Percentiles rank a stretch among this genome's conserved stretches.
Evolutionary conservation across 2,329 filamentous ascomycete species (phyloP).

Genomic region (Cryphonectria naterciae): DNA sequence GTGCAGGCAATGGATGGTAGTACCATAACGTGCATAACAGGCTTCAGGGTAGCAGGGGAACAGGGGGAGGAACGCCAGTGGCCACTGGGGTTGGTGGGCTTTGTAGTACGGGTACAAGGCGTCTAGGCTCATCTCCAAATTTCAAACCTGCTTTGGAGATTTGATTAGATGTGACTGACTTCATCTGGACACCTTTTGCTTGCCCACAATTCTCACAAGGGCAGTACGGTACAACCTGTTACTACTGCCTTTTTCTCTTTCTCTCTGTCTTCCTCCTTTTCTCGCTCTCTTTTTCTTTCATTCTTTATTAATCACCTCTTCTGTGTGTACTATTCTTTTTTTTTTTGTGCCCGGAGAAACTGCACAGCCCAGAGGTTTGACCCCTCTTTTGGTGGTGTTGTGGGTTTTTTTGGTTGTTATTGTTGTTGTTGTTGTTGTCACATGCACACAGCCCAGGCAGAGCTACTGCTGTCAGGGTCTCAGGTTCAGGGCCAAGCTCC

Average conservation of each 20-base stretch:
- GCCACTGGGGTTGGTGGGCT: neutral
- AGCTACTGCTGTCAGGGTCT: slow-evolving; percentile 5
- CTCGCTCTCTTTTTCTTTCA: neutral
- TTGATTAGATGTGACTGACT: slow-evolving; percentile 8
- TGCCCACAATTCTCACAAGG: neutral
- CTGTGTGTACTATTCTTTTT: neutral
- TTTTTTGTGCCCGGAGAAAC: neutral
- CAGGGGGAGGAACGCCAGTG: neutral
- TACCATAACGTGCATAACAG: neutral
- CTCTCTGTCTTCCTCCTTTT: neutral
- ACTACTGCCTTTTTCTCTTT: neutral
- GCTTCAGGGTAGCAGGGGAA: slow-evolving; percentile 1
- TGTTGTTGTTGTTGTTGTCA: slow-evolving; percentile 6
- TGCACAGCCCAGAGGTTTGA: neutral
- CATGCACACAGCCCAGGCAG: slow-evolving; percentile 3
- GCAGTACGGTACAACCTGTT: neutral
- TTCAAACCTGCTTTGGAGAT: slow-evolving; percentile 14
- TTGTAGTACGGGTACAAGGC: neutral
- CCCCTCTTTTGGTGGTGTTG: neutral
- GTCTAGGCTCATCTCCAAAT: slow-evolving; percentile 7
- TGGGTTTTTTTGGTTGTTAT: neutral
- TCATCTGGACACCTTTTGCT: slow-evolving; percentile 10
- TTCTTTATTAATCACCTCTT: neutral
- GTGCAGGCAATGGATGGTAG: no score
- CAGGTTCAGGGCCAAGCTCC: slow-evolving; percentile 7